Evolutionary conservation across 139 green algal genomes (phyloP).

Genomic region (Spirogloea muscicola): DNA sequence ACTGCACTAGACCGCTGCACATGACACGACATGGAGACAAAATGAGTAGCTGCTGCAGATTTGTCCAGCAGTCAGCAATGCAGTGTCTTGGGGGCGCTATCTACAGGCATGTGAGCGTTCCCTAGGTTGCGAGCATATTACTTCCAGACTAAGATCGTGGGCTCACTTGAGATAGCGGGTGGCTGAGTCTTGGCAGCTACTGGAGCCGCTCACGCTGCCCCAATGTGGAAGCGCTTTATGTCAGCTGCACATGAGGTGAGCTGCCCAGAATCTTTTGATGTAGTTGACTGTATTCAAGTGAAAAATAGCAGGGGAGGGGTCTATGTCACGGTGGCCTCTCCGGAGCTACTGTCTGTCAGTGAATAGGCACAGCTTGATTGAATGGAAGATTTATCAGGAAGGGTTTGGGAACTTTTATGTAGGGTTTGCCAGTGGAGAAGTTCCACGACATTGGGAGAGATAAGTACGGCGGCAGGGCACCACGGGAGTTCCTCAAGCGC

Average conservation of each 20-base stretch:
- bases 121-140: neutral
- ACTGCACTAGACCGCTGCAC: neutral
- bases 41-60: neutral
- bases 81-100: neutral
- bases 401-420: neutral
- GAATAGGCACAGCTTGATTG: neutral
- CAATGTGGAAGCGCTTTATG: constrained; percentile 47
- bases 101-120: neutral
- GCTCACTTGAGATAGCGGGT: no score
- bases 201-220: constrained; percentile 35
- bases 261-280: neutral
- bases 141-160: no score
- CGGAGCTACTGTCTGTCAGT: neutral
- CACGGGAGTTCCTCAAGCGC: constrained; percentile 32
- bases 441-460: constrained; percentile 33
- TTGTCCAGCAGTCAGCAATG: neutral
- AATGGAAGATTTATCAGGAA: neutral
- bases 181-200: constrained; percentile 31
- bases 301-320: neutral
- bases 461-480: constrained; percentile 14
- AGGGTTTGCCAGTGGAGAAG: constrained; percentile 29
- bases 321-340: neutral
- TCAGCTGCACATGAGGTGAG: constrained; percentile 20
- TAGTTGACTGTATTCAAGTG: neutral
- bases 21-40: neutral